Percentiles rank a stretch among this genome's conserved stretches.
These are phyloP conservation scores for Tuber brumale DNA, from an alignment of 495 filamentous ascomycete genomes.

Conservation along the genomic window DNA sequence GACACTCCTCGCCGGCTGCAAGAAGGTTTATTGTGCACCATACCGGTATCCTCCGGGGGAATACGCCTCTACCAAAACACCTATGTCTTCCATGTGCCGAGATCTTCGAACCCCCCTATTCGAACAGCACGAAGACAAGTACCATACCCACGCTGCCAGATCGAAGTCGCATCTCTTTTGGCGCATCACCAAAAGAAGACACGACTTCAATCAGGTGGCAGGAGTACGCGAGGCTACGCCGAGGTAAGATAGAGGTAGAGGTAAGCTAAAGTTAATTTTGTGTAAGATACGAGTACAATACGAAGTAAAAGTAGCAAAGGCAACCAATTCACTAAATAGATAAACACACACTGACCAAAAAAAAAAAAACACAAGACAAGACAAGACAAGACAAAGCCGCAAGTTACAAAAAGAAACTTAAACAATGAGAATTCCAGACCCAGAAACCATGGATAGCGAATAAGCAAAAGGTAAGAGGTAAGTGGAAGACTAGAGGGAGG, in stretches of 20 bases:
- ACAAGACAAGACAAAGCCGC: neutral
- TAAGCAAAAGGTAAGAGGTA: neutral
- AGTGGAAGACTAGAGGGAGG: neutral
- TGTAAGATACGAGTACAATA: constrained; percentile 3
- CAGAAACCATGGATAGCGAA: neutral
- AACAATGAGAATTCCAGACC: constrained; percentile 1
- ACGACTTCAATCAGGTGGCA: neutral
- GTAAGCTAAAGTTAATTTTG: constrained; percentile 1
- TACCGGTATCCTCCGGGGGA: too few relatives aligned
- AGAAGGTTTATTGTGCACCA: too few relatives aligned
- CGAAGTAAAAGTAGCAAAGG: neutral
- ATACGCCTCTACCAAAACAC: too few relatives aligned
- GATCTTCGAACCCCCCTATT: neutral
- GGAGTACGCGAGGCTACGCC: neutral
- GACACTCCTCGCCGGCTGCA: too few relatives aligned
- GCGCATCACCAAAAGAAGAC: neutral
- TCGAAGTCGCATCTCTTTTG: neutral
- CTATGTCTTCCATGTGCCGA: too few relatives aligned
- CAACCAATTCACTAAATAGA: neutral
- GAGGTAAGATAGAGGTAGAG: neutral
- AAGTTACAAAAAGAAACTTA: neutral
- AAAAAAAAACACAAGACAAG: neutral
- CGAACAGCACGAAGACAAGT: neutral
- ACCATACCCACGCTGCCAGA: neutral
- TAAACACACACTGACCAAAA: neutral